Percentiles rank a stretch among this genome's conserved stretches.
phyloP scores from a whole-genome alignment of 345 rosid genomes.

The rapeseed (Brassica napus) region DNA sequence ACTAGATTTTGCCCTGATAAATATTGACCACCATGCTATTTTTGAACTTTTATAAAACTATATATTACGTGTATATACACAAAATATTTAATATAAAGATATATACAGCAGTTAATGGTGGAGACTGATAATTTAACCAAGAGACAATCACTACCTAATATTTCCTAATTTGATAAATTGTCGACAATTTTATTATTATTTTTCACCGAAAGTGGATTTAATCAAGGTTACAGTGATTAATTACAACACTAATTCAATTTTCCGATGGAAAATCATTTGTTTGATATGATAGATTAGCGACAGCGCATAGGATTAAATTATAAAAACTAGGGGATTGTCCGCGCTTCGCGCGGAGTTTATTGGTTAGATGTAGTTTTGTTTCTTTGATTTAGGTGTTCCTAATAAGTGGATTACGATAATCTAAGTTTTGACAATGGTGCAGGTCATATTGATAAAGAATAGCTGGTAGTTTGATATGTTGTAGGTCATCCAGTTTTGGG shows the following conservation, averaged over 20 bases:
- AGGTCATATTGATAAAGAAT: too few species aligned
- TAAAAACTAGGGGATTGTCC: too few species aligned
- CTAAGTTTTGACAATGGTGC: too few species aligned
- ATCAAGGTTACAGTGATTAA: constrained; percentile 9
- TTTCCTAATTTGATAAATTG: not conserved
- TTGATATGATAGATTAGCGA: constrained; percentile 19
- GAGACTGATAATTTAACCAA: not conserved
- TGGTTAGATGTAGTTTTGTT: too few species aligned
- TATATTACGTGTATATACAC: not conserved
- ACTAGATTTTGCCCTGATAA: not conserved
- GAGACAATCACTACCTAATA: not conserved
- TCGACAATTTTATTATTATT: not conserved
- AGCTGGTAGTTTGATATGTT: too few species aligned
- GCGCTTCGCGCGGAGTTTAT: too few species aligned
- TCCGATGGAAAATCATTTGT: not conserved
- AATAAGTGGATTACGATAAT: too few species aligned
- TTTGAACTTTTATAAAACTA: not conserved
- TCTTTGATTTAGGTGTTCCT: too few species aligned
- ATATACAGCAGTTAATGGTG: not conserved
- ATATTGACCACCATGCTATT: constrained; percentile 5
- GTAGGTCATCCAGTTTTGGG: too few species aligned
- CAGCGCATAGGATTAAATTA: constrained; percentile 1
- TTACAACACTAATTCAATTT: not conserved
- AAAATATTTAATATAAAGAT: not conserved
- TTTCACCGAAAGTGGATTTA: constrained; percentile 22